Evolutionary conservation across 495 filamentous ascomycete species (phyloP).

Genomic region (Tetracladium marchalianum): DNA sequence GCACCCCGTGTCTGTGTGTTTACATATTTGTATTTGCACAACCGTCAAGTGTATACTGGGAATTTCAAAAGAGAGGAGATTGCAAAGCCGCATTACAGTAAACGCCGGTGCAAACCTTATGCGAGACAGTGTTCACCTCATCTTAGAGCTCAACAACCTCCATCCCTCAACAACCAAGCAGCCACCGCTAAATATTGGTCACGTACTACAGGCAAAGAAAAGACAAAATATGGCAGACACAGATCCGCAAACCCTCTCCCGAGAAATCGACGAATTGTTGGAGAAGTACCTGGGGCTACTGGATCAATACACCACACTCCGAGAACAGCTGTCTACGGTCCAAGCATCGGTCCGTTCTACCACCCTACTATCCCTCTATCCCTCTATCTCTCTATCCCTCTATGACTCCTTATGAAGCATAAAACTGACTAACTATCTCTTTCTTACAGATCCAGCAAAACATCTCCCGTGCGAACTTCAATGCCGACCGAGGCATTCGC

Average conservation of each 20-base stretch:
- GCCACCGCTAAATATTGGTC: background rate
- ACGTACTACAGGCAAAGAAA: background rate
- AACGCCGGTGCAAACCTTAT: too few relatives aligned
- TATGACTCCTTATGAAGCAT: too few relatives aligned
- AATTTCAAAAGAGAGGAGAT: too few relatives aligned
- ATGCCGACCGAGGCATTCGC: slow-evolving; percentile 47
- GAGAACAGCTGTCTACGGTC: slow-evolving; percentile 38
- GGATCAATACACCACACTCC: slow-evolving; percentile 56
- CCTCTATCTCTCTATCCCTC: too few relatives aligned
- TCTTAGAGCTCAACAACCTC: too few relatives aligned
- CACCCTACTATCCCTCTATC: background rate
- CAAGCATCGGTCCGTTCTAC: slow-evolving; percentile 41
- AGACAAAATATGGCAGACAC: background rate
- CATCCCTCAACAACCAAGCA: too few relatives aligned
- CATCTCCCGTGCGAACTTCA: slow-evolving; percentile 65
- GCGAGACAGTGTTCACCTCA: too few relatives aligned
- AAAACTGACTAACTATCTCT: background rate
- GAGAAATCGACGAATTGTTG: slow-evolving; percentile 53
- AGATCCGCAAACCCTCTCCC: slow-evolving; percentile 1
- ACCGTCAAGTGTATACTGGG: too few relatives aligned
- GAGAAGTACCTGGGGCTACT: slow-evolving; percentile 61
- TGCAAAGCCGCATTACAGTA: too few relatives aligned
- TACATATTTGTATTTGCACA: too few relatives aligned
- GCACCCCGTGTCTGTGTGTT: too few relatives aligned
- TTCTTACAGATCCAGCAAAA: slow-evolving; percentile 27